Evolutionary conservation across 176 grass and related monocot genomes (phyloP), one percentile per base, ranked within the genome.

Genomic region (Ensete ventricosum): DNA sequence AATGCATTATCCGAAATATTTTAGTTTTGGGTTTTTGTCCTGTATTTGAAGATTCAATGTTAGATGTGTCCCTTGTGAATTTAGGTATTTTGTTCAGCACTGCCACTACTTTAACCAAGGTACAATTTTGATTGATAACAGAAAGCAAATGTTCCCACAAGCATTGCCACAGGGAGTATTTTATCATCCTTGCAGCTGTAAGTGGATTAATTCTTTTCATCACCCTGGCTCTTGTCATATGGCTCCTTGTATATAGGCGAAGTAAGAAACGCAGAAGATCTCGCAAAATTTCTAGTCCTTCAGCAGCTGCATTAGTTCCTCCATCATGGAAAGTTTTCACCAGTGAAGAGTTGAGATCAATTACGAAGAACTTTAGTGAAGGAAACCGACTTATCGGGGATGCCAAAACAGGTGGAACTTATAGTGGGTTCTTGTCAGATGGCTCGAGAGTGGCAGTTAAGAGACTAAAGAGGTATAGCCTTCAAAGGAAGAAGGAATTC

Each of bases 331-430:
- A 88, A 85, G 95, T 93, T 64, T 98, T 91, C 80, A 85, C 88
- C 1, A 83, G 84, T 75, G 95, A 98, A 71, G 95, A 98, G 73
- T 80, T 98, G 55, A 78, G 95, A 85, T 89, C 81, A 67, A 90
- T 94, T 74, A 98, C 95, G 65, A 98, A 98, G 77, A 98, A 98
- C 78, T 98, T 98, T 72, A 98, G 90, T 9, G 88, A 98, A 84
- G 95, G 90, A 85, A 93, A 92, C 58, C 79, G 95, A 76, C 95
- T 98, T 84, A 85, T 88, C 59, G 90, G 95, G 20, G 91, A 99
- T 82, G 95, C 95, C 75, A 99, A 91, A 81, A 99, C 90, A 5
- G 95, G 95, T 55, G 90, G 95, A 67, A 99, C 95, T 73, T 99
- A 99, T 52, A 94, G 78, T 14, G 90, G 95, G 55, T 53, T 93